These are phyloP conservation scores for Trametes hirsuta DNA, from an alignment of 1,284 basidiomycete species.

Conservation along the genomic window DNA sequence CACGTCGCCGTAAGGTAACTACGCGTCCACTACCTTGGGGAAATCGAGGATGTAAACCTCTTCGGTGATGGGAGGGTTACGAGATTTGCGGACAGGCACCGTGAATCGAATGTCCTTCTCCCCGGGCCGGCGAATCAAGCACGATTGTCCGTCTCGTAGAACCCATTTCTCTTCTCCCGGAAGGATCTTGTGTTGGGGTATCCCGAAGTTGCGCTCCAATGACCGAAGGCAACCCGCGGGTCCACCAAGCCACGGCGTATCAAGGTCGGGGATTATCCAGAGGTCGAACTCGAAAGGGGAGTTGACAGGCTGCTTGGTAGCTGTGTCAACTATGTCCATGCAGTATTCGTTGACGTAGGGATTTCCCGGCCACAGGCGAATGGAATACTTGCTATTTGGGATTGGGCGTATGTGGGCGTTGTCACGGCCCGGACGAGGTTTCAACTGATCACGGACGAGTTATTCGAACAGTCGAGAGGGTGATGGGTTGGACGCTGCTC, in stretches of 20 bases:
- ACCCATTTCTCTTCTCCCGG: slow-evolving; percentile 11
- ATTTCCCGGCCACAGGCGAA: background rate
- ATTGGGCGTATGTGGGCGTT: background rate
- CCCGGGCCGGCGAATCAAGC: slow-evolving; percentile 2
- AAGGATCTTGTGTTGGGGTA: background rate
- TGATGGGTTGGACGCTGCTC: background rate
- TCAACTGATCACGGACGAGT: background rate
- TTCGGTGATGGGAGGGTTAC: background rate
- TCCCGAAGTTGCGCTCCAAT: background rate
- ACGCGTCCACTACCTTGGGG: background rate
- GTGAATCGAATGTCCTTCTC: slow-evolving; percentile 1
- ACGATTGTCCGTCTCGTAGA: slow-evolving; percentile 3
- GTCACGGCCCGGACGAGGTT: background rate
- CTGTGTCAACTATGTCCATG: slow-evolving; percentile 7
- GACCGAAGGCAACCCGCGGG: background rate
- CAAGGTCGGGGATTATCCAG: background rate
- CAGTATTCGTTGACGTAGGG: background rate
- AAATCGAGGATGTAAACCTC: slow-evolving; percentile 4
- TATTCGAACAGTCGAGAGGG: background rate
- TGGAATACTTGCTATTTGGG: slow-evolving; percentile 4
- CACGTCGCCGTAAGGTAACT: no score
- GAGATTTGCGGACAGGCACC: background rate
- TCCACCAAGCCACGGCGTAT: background rate
- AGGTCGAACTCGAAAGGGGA: slow-evolving; percentile 11
- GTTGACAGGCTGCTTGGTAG: background rate